Conservation (phyloP, 805 yeast species). For the Sugiyamaella smithiae region DNA sequence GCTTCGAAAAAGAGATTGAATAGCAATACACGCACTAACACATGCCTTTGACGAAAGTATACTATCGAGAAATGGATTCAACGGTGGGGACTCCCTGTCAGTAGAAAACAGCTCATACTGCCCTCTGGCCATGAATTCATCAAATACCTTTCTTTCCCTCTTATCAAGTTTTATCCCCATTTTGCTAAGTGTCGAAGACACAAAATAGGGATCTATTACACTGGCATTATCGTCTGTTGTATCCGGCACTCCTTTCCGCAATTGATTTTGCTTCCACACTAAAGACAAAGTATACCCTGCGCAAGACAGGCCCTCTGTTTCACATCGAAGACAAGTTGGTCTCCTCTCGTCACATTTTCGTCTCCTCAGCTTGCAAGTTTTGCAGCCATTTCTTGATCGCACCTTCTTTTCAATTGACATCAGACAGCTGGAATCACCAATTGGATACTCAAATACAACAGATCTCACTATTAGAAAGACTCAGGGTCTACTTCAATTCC, state of each 20-base stretch:
- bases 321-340: conserved; percentile 8
- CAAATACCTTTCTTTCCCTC: conserved; percentile 1
- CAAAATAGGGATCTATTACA: not conserved
- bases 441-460: too few species aligned
- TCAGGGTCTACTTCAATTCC: too few species aligned
- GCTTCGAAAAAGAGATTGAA: not conserved
- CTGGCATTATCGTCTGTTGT: not conserved
- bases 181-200: not conserved
- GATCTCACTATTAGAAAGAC: too few species aligned
- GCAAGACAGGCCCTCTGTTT: conserved; percentile 4
- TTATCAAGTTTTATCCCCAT: conserved; percentile 1
- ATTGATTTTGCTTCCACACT: conserved; percentile 1
- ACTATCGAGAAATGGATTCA: conserved; percentile 1
- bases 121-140: not conserved
- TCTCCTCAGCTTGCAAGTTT: conserved; percentile 5
- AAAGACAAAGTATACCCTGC: not conserved
- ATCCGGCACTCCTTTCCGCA: not conserved
- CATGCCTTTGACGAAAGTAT: not conserved
- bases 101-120: conserved; percentile 7
- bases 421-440: too few species aligned
- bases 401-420: not conserved
- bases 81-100: not conserved
- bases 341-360: conserved; percentile 8
- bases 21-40: conserved; percentile 6
- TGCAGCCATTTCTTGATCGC: conserved; percentile 6